Conservation (phyloP, 345 rosid species). For the Theobroma cacao region DNA sequence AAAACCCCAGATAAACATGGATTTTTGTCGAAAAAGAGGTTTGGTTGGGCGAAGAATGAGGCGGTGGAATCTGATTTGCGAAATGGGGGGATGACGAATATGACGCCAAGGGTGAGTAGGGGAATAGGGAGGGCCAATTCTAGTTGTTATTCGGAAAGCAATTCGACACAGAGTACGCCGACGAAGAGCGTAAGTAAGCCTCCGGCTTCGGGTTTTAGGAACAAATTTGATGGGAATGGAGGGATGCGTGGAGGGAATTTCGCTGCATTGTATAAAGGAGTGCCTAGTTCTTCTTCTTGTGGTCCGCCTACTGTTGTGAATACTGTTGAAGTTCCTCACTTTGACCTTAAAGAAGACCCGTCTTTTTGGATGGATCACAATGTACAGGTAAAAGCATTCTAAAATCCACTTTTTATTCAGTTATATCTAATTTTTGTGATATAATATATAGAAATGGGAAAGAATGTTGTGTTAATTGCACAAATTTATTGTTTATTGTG, state of each 20-base stretch:
- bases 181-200: constrained; percentile 91
- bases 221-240: constrained; percentile 50
- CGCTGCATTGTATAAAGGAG: constrained; percentile 75
- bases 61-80: constrained; percentile 24
- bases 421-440: background rate
- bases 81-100: constrained; percentile 26
- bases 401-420: background rate
- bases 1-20: constrained; percentile 75
- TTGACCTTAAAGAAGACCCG: constrained; percentile 84
- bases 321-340: constrained; percentile 88
- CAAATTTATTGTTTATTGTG: background rate
- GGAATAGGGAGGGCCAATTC: constrained; percentile 41
- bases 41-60: constrained; percentile 75
- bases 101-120: constrained; percentile 60
- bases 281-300: constrained; percentile 52
- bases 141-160: constrained; percentile 42
- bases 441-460: background rate
- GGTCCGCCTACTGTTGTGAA: constrained; percentile 51
- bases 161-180: constrained; percentile 86
- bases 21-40: constrained; percentile 39
- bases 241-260: constrained; percentile 52
- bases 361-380: constrained; percentile 99
- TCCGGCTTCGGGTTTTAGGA: constrained; percentile 54
- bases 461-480: background rate
- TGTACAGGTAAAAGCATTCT: constrained; percentile 68